phyloP scores from a whole-genome alignment of 169 alveolate species.

The Plasmodium adleri region DNA sequence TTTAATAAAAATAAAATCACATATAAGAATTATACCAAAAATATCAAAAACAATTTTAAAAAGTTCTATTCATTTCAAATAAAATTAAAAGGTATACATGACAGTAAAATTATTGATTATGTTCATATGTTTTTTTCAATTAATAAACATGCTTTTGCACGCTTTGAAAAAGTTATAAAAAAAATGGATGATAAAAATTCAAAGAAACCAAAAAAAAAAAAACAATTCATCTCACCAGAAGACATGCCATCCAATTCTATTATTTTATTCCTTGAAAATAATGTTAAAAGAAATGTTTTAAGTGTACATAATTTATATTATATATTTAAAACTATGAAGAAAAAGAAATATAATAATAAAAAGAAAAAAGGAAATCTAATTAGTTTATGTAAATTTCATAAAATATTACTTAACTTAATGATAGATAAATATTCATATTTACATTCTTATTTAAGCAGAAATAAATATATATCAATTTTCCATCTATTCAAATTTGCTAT shows the following conservation, averaged over 20 bases:
- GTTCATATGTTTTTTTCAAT: slow-evolving; percentile 25
- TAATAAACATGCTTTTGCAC: slow-evolving; percentile 21
- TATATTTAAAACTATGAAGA: slow-evolving; percentile 37
- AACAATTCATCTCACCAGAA: not conserved
- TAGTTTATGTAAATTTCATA: slow-evolving; percentile 16
- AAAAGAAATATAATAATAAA: not conserved
- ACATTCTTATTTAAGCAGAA: slow-evolving; percentile 34
- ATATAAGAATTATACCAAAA: slow-evolving; percentile 24
- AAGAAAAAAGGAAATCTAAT: slow-evolving; percentile 4
- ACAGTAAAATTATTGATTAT: slow-evolving; percentile 31
- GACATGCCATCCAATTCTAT: not conserved
- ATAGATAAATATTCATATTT: slow-evolving; percentile 38
- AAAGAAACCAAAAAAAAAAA: not conserved
- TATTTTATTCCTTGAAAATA: slow-evolving; percentile 22
- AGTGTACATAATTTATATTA: slow-evolving; percentile 15
- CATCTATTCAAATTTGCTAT: slow-evolving; percentile 37
- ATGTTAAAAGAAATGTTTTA: slow-evolving; percentile 12
- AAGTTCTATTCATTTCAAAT: slow-evolving; percentile 23
- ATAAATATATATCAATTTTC: slow-evolving; percentile 56
- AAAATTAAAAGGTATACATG: slow-evolving; percentile 52
- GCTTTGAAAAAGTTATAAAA: slow-evolving; percentile 9
- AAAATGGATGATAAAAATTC: not conserved
- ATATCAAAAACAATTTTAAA: slow-evolving; percentile 21
- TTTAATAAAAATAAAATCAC: slow-evolving; percentile 33
- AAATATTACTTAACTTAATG: slow-evolving; percentile 28